Conservation (phyloP, 2,329 filamentous ascomycete species). For the Colletotrichum musicola region DNA sequence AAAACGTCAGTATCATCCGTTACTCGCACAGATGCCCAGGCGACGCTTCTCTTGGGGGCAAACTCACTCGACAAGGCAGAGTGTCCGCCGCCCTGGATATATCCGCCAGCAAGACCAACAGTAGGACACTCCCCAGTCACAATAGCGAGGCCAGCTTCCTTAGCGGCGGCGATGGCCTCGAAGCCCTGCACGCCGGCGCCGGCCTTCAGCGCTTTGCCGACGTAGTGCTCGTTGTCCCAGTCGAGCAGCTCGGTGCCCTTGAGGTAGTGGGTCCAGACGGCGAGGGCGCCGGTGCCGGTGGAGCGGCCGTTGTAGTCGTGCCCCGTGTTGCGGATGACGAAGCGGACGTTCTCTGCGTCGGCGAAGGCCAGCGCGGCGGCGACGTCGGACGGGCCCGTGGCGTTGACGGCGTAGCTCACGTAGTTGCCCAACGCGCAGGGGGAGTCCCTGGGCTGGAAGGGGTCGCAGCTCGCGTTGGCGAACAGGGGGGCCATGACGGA, state of each 20-base stretch:
- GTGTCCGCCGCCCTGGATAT: conserved; percentile 67
- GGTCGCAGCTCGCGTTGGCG: conserved; percentile 46
- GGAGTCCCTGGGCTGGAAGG: conserved; percentile 49
- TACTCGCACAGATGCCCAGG: background rate
- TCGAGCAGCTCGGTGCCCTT: conserved; percentile 56
- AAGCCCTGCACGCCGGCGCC: conserved; percentile 65
- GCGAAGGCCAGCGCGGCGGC: conserved; percentile 52
- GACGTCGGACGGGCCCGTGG: conserved; percentile 49
- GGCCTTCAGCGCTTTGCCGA: conserved; percentile 63
- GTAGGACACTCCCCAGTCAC: conserved; percentile 62
- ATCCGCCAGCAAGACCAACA: conserved; percentile 67
- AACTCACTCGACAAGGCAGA: conserved; percentile 53
- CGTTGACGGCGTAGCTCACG: conserved; percentile 43
- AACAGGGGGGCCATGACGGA: conserved; percentile 47
- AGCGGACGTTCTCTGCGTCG: conserved; percentile 51
- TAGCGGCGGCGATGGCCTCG: conserved; percentile 58
- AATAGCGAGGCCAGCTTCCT: conserved; percentile 54
- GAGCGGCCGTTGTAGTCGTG: conserved; percentile 59
- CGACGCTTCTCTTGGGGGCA: conserved; percentile 58
- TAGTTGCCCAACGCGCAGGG: conserved; percentile 52
- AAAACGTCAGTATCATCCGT: conserved; percentile 35
- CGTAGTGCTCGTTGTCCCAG: conserved; percentile 52
- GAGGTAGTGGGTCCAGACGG: conserved; percentile 62
- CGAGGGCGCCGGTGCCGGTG: conserved; percentile 62
- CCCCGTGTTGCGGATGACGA: conserved; percentile 52